Evolutionary conservation across 495 filamentous ascomycete genomes (phyloP).

Genomic region (Choiromyces venosus): DNA sequence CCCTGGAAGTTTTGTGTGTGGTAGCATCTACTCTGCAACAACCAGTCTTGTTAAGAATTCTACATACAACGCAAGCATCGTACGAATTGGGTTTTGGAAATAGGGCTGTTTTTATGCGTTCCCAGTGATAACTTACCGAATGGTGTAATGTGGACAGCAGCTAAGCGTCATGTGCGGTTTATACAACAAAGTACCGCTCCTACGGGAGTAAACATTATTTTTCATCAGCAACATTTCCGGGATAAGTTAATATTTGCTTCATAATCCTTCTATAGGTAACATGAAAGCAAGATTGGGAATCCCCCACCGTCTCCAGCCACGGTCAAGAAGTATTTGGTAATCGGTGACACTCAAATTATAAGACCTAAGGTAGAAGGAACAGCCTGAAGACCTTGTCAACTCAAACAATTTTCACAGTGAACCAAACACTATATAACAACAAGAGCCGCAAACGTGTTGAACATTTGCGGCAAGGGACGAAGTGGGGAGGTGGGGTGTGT

Average conservation of each 20-base stretch:
- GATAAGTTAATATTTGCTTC: constrained; percentile 4
- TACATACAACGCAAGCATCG: neutral
- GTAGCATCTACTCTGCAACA: constrained; percentile 59
- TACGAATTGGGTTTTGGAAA: constrained; percentile 8
- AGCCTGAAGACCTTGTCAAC: constrained; percentile 53
- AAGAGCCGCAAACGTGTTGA: neutral
- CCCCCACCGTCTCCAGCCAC: constrained; percentile 81
- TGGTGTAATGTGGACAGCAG: constrained; percentile 94
- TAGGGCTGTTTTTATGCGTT: neutral
- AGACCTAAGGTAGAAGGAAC: constrained; percentile 72
- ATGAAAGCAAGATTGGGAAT: constrained; percentile 16
- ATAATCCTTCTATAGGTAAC: constrained; percentile 10
- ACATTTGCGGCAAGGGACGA: neutral
- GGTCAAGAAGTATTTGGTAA: constrained; percentile 77
- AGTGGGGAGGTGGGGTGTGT: neutral
- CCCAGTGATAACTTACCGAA: constrained; percentile 53
- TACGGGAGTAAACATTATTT: constrained; percentile 41
- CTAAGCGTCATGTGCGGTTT: constrained; percentile 75
- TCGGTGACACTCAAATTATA: constrained; percentile 60
- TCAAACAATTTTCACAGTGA: neutral
- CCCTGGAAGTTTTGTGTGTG: constrained; percentile 64
- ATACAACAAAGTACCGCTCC: constrained; percentile 79
- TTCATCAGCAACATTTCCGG: constrained; percentile 20
- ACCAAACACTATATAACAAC: neutral
- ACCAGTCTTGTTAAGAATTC: constrained; percentile 19